Percentiles rank a stretch among this genome's conserved stretches.
These are phyloP conservation scores for Aspergillus taichungensis DNA, from an alignment of 495 filamentous ascomycete genomes.

Conservation along the genomic window DNA sequence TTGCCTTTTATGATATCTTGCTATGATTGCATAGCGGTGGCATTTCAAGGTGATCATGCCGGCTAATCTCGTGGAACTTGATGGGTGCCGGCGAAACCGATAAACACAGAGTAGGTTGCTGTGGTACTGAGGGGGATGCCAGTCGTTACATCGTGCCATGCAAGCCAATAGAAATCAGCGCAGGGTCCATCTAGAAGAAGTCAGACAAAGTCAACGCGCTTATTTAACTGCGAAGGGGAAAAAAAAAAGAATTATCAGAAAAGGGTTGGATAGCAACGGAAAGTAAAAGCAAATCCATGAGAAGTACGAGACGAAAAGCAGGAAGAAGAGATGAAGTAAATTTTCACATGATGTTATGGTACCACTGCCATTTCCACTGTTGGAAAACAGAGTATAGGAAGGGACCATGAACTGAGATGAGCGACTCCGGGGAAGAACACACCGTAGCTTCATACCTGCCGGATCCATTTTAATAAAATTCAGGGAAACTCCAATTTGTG, in stretches of 20 bases:
- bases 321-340: neutral
- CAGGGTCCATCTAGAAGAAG: conserved; percentile 25
- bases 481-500: conserved; percentile 35
- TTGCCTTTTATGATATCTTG: conserved; percentile 10
- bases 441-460: conserved; percentile 28
- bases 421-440: conserved; percentile 29
- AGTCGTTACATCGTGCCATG: conserved; percentile 19
- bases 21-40: conserved; percentile 35
- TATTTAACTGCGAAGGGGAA: no score
- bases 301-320: neutral
- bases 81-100: conserved; percentile 26
- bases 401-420: conserved; percentile 29
- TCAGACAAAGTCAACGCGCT: no score
- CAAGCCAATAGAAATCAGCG: conserved; percentile 27
- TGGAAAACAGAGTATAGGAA: conserved; percentile 35
- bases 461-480: conserved; percentile 18
- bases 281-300: no score
- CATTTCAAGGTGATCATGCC: conserved; percentile 31
- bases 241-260: no score
- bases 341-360: conserved; percentile 35
- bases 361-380: conserved; percentile 34
- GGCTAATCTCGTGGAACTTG: conserved; percentile 29
- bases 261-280: no score
- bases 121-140: conserved; percentile 33
- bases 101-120: conserved; percentile 33